phyloP scores from a whole-genome alignment of 164 flowering plant species.

The Chimonanthus salicifolius region DNA sequence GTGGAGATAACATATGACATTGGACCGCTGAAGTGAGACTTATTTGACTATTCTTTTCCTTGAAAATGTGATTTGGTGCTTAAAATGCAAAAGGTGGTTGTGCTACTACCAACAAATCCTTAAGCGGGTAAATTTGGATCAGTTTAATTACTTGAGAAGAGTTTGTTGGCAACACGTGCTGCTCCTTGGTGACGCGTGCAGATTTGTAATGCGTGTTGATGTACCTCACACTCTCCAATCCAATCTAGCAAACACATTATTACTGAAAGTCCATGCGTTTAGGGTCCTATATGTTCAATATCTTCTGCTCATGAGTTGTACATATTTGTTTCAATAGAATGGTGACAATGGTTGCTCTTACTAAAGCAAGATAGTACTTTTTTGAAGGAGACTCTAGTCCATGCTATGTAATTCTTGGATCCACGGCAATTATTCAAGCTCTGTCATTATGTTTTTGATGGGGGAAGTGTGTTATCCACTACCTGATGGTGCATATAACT shows the following conservation, averaged over 20 bases:
- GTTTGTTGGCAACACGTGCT: neutral
- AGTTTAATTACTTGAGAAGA: neutral
- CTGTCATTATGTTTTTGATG: neutral
- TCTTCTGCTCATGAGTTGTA: neutral
- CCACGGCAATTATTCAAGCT: neutral
- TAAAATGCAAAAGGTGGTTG: neutral
- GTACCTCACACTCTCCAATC: neutral
- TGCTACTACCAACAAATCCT: neutral
- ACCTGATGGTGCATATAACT: neutral
- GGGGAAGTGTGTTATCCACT: neutral
- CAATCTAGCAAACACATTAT: neutral
- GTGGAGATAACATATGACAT: conserved; percentile 15
- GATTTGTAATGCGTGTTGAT: neutral
- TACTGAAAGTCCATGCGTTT: neutral
- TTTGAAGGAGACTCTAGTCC: neutral
- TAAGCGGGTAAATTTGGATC: neutral
- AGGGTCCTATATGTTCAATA: neutral
- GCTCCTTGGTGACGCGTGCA: neutral
- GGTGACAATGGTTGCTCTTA: neutral
- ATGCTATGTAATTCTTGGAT: too few species aligned
- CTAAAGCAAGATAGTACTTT: neutral
- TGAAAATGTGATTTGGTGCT: neutral
- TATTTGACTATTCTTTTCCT: neutral
- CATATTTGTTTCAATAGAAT: neutral
- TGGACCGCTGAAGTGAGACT: neutral